Conservation (phyloP, 805 yeast genomes). For the Candida ponderosae region DNA sequence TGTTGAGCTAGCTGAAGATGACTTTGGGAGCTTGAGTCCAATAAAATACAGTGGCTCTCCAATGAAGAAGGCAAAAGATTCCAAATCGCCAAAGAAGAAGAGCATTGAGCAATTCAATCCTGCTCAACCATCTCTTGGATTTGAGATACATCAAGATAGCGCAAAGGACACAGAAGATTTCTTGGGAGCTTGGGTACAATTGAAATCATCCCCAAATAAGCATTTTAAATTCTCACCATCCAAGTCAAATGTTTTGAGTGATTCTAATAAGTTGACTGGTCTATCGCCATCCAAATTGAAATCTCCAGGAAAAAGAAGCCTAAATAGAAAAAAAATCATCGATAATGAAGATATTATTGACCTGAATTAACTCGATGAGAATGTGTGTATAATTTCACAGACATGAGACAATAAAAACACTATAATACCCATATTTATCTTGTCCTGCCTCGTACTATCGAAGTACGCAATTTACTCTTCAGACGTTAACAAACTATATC, state of each 20-base stretch:
- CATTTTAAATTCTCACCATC: neutral
- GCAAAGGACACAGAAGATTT: neutral
- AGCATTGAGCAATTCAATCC: neutral
- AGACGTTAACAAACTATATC: no score
- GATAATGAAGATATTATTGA: neutral
- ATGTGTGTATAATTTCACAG: no score
- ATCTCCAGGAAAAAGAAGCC: neutral
- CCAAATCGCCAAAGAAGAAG: neutral
- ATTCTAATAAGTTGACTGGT: neutral
- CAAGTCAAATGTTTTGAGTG: neutral
- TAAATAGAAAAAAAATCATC: neutral
- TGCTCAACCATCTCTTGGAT: neutral
- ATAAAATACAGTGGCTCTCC: neutral
- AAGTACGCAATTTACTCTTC: no score
- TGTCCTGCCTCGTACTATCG: no score
- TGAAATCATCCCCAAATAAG: neutral
- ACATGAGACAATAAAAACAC: no score
- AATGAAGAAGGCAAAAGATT: neutral
- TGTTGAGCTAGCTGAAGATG: no score
- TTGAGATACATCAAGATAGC: neutral
- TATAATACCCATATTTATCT: neutral
- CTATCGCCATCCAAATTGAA: neutral
- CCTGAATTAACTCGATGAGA: no score
- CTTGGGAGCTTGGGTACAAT: neutral
- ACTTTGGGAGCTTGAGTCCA: neutral